phyloP scores from a whole-genome alignment of 768 basidiomycete genomes.

The Lactarius evosmus region DNA sequence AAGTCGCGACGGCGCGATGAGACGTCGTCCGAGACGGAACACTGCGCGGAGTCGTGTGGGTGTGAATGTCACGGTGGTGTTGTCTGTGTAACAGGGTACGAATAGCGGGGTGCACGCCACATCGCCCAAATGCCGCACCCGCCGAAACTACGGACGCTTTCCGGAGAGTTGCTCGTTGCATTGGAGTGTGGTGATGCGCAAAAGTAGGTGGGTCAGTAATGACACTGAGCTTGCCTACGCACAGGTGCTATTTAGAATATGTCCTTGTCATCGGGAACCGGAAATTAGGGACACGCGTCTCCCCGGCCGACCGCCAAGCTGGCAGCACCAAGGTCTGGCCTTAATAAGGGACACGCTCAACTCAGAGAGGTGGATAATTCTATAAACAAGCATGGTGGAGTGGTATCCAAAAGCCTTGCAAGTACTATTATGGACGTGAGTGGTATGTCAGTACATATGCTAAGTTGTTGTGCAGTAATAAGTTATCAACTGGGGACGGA shows the following conservation, averaged over 20 bases:
- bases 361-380: background rate
- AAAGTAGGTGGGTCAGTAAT: background rate
- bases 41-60: background rate
- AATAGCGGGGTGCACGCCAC: background rate
- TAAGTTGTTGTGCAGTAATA: conserved; percentile 11
- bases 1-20: conserved; percentile 6
- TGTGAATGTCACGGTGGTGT: background rate
- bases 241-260: too few relatives aligned
- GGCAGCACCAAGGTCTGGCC: background rate
- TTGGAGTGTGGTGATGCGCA: background rate
- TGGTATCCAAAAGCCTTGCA: conserved; percentile 3
- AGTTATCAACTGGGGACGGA: background rate
- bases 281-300: background rate
- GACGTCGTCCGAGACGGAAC: background rate
- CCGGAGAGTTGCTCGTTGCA: conserved; percentile 4
- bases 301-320: background rate
- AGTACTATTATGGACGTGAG: conserved; percentile 6
- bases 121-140: background rate
- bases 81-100: background rate
- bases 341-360: background rate
- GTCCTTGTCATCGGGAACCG: too few relatives aligned
- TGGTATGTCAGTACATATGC: conserved; percentile 16
- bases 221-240: too few relatives aligned
- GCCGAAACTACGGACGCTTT: background rate
- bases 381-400: background rate